These are phyloP conservation scores for Apiotrichum mycotoxinovorans DNA, from an alignment of 1,284 basidiomycete genomes.

Conservation along the genomic window DNA sequence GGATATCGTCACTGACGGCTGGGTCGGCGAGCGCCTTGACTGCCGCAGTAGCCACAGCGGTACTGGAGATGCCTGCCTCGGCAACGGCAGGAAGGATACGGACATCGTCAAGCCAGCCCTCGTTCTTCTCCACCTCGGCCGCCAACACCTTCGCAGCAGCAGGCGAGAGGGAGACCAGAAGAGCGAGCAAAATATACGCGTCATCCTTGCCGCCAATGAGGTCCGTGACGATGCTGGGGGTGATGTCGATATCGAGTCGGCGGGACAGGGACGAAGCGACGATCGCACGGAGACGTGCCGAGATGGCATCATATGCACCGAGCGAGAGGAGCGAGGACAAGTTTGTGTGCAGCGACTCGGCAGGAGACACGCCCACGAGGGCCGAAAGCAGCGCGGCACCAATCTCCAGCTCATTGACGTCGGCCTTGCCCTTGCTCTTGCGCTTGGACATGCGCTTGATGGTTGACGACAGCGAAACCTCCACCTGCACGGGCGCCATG, in stretches of 20 bases:
- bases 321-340: slow-evolving; percentile 8
- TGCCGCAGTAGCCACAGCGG: neutral
- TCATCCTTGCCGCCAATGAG: slow-evolving; percentile 16
- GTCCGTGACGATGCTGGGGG: slow-evolving; percentile 10
- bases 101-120: slow-evolving; percentile 11
- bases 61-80: neutral
- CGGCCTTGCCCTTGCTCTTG: neutral
- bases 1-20: neutral
- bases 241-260: slow-evolving; percentile 15
- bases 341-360: slow-evolving; percentile 5
- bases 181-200: slow-evolving; percentile 18
- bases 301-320: slow-evolving; percentile 11
- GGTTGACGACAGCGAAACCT: slow-evolving; percentile 4
- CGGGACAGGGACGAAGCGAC: slow-evolving; percentile 9
- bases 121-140: slow-evolving; percentile 8
- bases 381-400: slow-evolving; percentile 1
- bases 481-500: slow-evolving; percentile 21
- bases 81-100: slow-evolving; percentile 23
- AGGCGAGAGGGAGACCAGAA: slow-evolving; percentile 13
- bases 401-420: neutral
- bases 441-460: slow-evolving; percentile 6
- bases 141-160: slow-evolving; percentile 12
- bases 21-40: slow-evolving; percentile 12
- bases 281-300: slow-evolving; percentile 1
- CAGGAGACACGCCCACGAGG: slow-evolving; percentile 5